Conservation (phyloP, 2,329 filamentous ascomycete species). For the Colletotrichum incanum region DNA sequence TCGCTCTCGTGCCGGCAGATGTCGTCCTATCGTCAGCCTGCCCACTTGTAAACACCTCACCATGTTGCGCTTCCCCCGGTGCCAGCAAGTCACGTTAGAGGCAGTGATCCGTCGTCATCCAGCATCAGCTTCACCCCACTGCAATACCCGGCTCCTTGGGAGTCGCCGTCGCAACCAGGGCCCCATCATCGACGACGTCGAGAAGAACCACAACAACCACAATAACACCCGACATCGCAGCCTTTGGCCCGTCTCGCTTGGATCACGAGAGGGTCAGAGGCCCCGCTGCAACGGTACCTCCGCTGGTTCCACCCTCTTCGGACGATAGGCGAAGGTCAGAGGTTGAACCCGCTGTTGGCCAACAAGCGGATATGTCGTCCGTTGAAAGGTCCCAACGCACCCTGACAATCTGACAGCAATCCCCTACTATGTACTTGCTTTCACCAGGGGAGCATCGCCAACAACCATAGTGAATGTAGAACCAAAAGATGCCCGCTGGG, state of each 20-base stretch:
- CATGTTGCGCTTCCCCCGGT: background rate
- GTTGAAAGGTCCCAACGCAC: constrained; percentile 19
- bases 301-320: constrained; percentile 32
- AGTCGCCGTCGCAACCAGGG: constrained; percentile 25
- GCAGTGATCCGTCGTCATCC: background rate
- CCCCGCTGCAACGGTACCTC: constrained; percentile 30
- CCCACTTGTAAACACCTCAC: background rate
- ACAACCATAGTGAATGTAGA: constrained; percentile 10
- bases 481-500: background rate
- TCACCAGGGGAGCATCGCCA: constrained; percentile 32
- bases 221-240: constrained; percentile 17
- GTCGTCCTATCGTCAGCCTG: constrained; percentile 11
- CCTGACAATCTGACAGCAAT: constrained; percentile 21
- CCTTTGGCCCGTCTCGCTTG: constrained; percentile 12
- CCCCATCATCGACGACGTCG: background rate
- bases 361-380: constrained; percentile 3
- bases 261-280: constrained; percentile 22
- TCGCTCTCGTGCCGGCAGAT: constrained; percentile 7
- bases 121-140: constrained; percentile 3
- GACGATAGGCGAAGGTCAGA: constrained; percentile 33
- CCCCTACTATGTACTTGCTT: constrained; percentile 16
- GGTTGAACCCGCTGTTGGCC: constrained; percentile 4
- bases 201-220: background rate
- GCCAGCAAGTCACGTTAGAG: constrained; percentile 4
- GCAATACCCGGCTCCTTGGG: constrained; percentile 14